Evolutionary conservation across 2,329 filamentous ascomycete species (phyloP), one percentile per base, ranked within the genome.

Genomic region (Colletotrichum abscissum): DNA sequence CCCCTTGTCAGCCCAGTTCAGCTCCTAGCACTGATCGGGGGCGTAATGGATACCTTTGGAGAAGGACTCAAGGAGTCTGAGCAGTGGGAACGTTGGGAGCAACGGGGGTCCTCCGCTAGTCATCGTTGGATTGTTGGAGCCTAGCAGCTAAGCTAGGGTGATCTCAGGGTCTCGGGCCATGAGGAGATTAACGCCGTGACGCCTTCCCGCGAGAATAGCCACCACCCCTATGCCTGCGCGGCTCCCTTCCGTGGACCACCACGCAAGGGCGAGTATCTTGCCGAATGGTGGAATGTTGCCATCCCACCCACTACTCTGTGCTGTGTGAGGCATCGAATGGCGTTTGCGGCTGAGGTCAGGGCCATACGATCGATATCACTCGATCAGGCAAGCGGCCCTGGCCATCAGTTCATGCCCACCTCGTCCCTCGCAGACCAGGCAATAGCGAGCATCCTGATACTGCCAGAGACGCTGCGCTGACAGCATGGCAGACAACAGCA

Each of bases 301-400:
- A 11, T 49, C 55, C 30, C 28, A 62, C 33, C 33, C 33, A 2
- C 33, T 35, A 35, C 33, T 35, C 28, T 62, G 30, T 33, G 33
- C 60, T 66, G 19, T 49, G 28, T 49, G 46, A 73, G 38, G 33
- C 49, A 28, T 73, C 71, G 67, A 56, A 73, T 57, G 71, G 71
- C 67, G 62, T 71, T 73, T 73, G 71, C 71, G 71, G 71, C 71
- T 71, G 71, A 73, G 35, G 57, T 46, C 60, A 56, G 7, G 59
- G 54, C 42, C 68, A 22, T 66, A 62, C 26, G 28, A 52, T 52
- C 62, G 28, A 19, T 55, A 49, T 49, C 42, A 49, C 46, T 59
- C 42, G 5, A 24, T 54, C 56, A 59, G 66, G 60, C 49, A 70
- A 73, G 54, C 42, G 56, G 35, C 42, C 26, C 22, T 3, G 55